Conservation (phyloP, 306 rosid genomes). For the Lupinus albus region DNA sequence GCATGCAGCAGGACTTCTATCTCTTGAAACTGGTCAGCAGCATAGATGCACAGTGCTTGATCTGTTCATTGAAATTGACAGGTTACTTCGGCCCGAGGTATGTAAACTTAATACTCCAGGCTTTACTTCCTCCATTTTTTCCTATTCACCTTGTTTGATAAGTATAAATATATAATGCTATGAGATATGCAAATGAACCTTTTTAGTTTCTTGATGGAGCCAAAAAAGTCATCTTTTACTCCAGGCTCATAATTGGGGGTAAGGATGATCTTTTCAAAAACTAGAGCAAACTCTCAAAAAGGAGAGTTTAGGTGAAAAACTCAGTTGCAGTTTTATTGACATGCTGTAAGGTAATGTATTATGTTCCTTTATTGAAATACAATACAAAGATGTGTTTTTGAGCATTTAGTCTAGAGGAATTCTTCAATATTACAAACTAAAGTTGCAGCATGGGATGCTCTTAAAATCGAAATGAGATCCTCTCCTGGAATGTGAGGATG, state of each 20-base stretch:
- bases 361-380: conserved; percentile 6
- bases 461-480: too few relatives aligned
- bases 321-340: conserved; percentile 5
- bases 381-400: conserved; percentile 19
- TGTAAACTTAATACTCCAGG: conserved; percentile 2
- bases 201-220: neutral
- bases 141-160: conserved; percentile 18
- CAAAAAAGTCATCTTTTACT: conserved; percentile 1
- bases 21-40: conserved; percentile 72
- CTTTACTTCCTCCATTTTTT: conserved; percentile 3
- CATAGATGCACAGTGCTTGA: conserved; percentile 79
- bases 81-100: conserved; percentile 99
- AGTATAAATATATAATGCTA: too few relatives aligned
- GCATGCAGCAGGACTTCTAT: conserved; percentile 89
- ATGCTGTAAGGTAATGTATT: neutral
- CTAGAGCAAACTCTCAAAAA: conserved; percentile 12
- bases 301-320: conserved; percentile 9
- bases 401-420: conserved; percentile 1
- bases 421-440: too few relatives aligned
- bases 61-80: conserved; percentile 84
- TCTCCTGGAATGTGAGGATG: too few relatives aligned
- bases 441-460: too few relatives aligned
- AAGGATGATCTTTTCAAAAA: conserved; percentile 27
- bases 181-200: neutral
- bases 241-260: conserved; percentile 1